These are phyloP conservation scores for Flaveria floridana DNA, from an alignment of 140 eudicot species.

Conservation along the genomic window DNA sequence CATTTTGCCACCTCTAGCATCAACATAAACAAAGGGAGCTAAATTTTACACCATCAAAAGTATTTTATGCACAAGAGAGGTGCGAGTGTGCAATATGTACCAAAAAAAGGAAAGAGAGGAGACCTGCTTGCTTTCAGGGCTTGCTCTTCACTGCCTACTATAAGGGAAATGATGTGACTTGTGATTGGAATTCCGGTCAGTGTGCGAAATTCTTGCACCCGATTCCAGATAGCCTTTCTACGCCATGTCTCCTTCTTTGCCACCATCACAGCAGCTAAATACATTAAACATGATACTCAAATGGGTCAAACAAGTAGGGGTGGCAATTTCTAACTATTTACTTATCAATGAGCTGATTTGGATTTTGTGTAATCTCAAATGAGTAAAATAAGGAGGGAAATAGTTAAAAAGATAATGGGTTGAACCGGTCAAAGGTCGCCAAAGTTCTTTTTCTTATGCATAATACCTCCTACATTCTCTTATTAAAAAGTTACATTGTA, in stretches of 20 bases:
- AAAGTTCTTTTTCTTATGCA: not conserved
- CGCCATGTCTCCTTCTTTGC: slow-evolving; percentile 88
- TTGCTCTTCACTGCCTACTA: slow-evolving; percentile 82
- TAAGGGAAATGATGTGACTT: slow-evolving; percentile 85
- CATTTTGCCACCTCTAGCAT: not conserved
- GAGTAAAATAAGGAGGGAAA: not conserved
- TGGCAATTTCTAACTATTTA: not conserved
- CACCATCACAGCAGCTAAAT: slow-evolving; percentile 76
- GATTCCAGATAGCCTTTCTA: slow-evolving; percentile 67
- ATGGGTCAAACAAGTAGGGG: not conserved
- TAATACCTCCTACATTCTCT: not conserved
- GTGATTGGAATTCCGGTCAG: slow-evolving; percentile 73
- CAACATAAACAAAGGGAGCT: not conserved
- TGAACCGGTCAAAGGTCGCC: not conserved
- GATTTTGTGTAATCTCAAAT: not conserved
- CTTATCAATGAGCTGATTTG: not conserved
- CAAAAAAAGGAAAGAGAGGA: slow-evolving; percentile 4
- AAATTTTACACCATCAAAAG: not conserved
- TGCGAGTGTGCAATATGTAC: too few relatives aligned
- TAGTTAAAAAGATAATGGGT: not conserved
- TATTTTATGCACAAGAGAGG: not conserved
- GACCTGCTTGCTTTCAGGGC: slow-evolving; percentile 93
- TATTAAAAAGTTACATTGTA: not conserved
- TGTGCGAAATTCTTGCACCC: slow-evolving; percentile 73
- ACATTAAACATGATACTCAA: slow-evolving; percentile 19